Evolutionary conservation across 371 early-diverging fungal genomes (phyloP), one percentile per base, ranked within the genome.

Genomic region (Mycotypha africana): DNA sequence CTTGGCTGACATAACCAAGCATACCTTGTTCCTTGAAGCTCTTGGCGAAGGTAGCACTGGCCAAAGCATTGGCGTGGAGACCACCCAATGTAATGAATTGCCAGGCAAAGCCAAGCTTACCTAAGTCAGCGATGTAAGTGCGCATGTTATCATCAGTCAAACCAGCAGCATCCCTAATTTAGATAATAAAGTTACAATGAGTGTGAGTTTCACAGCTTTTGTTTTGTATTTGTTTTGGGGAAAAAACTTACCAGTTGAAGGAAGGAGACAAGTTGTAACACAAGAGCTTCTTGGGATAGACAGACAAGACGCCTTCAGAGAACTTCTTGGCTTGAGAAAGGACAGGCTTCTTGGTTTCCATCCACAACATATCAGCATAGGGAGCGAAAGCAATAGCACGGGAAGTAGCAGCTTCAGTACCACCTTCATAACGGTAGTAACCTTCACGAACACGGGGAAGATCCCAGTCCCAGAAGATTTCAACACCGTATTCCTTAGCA

Each of bases 11-110:
- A 57, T 98, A 98, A 23, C 97, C 96, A 52, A 85, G 76, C 98
- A 98, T 96, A 30, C 97, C 97, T 38, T 79, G 77, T 56, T 80
- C 75, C 36, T 93, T 88, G 64, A 82, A 98, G 56, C 88, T 84
- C 49, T 86, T 84, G 19, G 98, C 93, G 78, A 98, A 96, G 45
- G 84, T 68, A 50, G 96, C 96, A 36, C 77, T 68, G 34, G 81
- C 76, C 20, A 89, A 68, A 11, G 91, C 92, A 54, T 93, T 89
- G 51, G 92, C 88, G 67, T 98, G 98, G 79, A 98, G 92, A 56
- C 98, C 98, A 54, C 88, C 98, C 20, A 97, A 76, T 15, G 98
- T 98, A 62, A 96, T 97, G 74, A 98, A 98, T 70, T 98, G 97
- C 97, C 97, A 98, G 31, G 78, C 81, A 69, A 96, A 97, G 20